Evolutionary conservation across 1,284 basidiomycete species (phyloP).

Genomic region (Agaricales sp.): DNA sequence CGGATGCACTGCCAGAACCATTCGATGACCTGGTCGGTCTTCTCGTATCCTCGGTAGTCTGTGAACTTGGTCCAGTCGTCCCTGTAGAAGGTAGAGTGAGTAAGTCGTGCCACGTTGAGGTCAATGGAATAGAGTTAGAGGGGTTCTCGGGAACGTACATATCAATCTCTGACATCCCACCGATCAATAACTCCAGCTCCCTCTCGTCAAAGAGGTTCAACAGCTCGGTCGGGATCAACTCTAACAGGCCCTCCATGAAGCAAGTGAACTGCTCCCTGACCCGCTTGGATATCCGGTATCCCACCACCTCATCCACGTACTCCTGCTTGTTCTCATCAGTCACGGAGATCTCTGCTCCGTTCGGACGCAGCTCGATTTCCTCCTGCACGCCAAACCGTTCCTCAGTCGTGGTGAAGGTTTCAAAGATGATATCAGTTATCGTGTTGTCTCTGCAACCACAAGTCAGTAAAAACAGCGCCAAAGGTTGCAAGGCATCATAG

Average conservation of each 20-base stretch:
- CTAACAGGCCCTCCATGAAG: conserved; percentile 92
- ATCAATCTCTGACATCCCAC: conserved; percentile 98
- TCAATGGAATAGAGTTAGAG: background rate
- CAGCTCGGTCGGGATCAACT: conserved; percentile 90
- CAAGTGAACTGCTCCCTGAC: conserved; percentile 95
- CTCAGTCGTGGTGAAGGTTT: conserved; percentile 91
- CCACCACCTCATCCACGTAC: conserved; percentile 90
- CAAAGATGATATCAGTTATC: conserved; percentile 89
- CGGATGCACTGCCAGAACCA: conserved; percentile 99
- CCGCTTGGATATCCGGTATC: conserved; percentile 89
- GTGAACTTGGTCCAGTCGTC: conserved; percentile 85
- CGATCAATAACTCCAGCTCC: conserved; percentile 93
- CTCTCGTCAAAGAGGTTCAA: conserved; percentile 98
- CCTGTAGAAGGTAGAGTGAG: conserved; percentile 24
- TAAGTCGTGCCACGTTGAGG: conserved; percentile 8
- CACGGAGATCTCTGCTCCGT: conserved; percentile 28
- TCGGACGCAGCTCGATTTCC: background rate
- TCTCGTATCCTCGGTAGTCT: conserved; percentile 77
- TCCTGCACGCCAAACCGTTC: conserved; percentile 88
- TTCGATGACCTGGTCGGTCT: conserved; percentile 91
- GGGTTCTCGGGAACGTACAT: conserved; percentile 42
- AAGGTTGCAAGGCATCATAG: conserved; percentile 1
- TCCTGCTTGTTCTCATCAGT: conserved; percentile 99
- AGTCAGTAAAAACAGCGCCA: conserved; percentile 7
- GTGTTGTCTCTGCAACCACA: conserved; percentile 69